Conservation (phyloP, 2,329 filamentous ascomycete genomes). For the Fusarium proliferatum region DNA sequence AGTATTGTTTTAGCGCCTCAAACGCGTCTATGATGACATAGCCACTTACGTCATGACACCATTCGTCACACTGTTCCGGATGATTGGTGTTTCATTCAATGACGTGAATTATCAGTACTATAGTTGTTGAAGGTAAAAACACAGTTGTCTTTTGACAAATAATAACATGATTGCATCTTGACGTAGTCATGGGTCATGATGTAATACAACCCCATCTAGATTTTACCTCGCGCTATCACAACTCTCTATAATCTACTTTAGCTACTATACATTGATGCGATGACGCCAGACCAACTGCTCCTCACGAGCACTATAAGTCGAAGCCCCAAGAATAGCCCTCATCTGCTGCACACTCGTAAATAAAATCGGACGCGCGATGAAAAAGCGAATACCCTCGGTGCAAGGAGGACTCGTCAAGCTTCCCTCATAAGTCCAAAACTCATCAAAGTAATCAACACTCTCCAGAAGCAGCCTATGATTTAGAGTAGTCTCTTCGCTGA, state of each 20-base stretch:
- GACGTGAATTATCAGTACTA: too few species aligned
- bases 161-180: too few species aligned
- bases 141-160: too few species aligned
- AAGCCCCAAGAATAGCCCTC: constrained; percentile 31
- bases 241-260: too few species aligned
- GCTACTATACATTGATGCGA: constrained; percentile 23
- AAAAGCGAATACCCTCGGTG: constrained; percentile 29
- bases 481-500: neutral
- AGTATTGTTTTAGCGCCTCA: too few species aligned
- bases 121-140: too few species aligned
- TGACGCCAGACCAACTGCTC: constrained; percentile 37
- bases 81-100: too few species aligned
- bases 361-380: constrained; percentile 28
- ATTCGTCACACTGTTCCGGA: too few species aligned
- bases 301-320: constrained; percentile 30
- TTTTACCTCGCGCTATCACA: neutral
- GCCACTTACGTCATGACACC: too few species aligned
- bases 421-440: constrained; percentile 38
- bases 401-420: constrained; percentile 38
- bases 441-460: constrained; percentile 29
- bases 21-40: too few species aligned
- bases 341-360: constrained; percentile 36
- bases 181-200: neutral
- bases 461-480: constrained; percentile 21
- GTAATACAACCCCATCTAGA: too few species aligned